These are phyloP conservation scores for Moesziomyces sp. DNA, from an alignment of 1,284 basidiomycete genomes.

Conservation along the genomic window DNA sequence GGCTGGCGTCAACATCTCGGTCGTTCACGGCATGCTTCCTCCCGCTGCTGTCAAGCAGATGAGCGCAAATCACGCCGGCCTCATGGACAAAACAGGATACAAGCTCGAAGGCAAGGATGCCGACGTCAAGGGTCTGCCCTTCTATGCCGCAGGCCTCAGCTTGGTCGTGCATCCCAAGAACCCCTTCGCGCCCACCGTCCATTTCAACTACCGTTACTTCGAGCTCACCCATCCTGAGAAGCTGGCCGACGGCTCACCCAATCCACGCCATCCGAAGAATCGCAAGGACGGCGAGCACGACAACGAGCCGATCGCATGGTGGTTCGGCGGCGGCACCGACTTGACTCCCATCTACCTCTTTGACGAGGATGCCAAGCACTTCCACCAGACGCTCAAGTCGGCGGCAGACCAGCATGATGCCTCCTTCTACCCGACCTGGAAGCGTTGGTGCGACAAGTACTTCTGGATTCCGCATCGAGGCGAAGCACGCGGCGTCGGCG, in stretches of 20 bases:
- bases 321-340: slow-evolving; percentile 98
- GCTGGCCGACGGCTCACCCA: slow-evolving; percentile 63
- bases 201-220: slow-evolving; percentile 98
- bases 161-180: slow-evolving; percentile 94
- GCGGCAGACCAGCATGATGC: slow-evolving; percentile 81
- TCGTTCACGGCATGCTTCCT: slow-evolving; percentile 89
- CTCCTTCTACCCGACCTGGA: slow-evolving; percentile 82
- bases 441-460: slow-evolving; percentile 97
- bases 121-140: slow-evolving; percentile 78
- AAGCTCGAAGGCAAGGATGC: slow-evolving; percentile 70
- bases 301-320: slow-evolving; percentile 80
- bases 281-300: slow-evolving; percentile 31
- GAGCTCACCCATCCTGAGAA: slow-evolving; percentile 71
- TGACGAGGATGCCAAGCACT: slow-evolving; percentile 85
- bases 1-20: slow-evolving; percentile 93
- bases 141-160: slow-evolving; percentile 91
- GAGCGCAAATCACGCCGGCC: slow-evolving; percentile 85
- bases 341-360: slow-evolving; percentile 94
- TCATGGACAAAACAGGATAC: slow-evolving; percentile 62
- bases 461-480: slow-evolving; percentile 92
- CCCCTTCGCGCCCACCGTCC: slow-evolving; percentile 80
- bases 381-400: slow-evolving; percentile 81
- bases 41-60: slow-evolving; percentile 91
- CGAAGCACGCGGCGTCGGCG: slow-evolving; percentile 90
- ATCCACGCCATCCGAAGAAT: slow-evolving; percentile 59